Evolutionary conservation across 2,329 filamentous ascomycete species (phyloP).

Genomic region (Aspergillus ibericus): DNA sequence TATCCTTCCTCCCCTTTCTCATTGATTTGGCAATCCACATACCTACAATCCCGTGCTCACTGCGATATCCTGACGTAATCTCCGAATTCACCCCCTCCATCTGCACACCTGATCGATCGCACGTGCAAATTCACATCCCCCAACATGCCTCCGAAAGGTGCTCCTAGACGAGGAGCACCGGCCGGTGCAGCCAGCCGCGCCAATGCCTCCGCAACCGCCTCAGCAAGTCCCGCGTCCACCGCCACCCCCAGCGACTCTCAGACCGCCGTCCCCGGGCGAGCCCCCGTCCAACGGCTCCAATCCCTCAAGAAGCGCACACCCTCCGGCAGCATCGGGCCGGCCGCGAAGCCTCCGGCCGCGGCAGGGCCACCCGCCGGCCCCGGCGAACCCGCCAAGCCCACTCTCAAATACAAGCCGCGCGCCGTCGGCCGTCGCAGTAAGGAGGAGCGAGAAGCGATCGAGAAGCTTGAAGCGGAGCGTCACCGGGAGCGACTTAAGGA

Average conservation of each 20-base stretch:
- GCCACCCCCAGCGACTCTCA: conserved; percentile 8
- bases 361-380: conserved; percentile 16
- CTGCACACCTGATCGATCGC: conserved; percentile 9
- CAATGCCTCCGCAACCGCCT: conserved; percentile 13
- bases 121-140: neutral
- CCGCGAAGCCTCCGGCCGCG: conserved; percentile 13
- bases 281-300: conserved; percentile 44
- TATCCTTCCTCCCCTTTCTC: neutral
- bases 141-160: conserved; percentile 38
- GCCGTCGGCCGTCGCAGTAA: conserved; percentile 44
- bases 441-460: conserved; percentile 46
- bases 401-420: conserved; percentile 46
- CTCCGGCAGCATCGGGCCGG: conserved; percentile 34
- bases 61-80: neutral
- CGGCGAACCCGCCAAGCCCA: conserved; percentile 37
- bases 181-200: conserved; percentile 21
- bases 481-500: conserved; percentile 41
- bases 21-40: neutral
- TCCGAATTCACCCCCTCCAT: neutral
- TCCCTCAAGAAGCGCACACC: conserved; percentile 42
- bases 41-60: neutral
- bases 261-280: conserved; percentile 21
- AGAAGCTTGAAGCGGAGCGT: conserved; percentile 44
- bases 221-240: conserved; percentile 17
- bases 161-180: conserved; percentile 25